phyloP scores from a whole-genome alignment of 352 stramenopile genomes.

The Phytophthora idaei region DNA sequence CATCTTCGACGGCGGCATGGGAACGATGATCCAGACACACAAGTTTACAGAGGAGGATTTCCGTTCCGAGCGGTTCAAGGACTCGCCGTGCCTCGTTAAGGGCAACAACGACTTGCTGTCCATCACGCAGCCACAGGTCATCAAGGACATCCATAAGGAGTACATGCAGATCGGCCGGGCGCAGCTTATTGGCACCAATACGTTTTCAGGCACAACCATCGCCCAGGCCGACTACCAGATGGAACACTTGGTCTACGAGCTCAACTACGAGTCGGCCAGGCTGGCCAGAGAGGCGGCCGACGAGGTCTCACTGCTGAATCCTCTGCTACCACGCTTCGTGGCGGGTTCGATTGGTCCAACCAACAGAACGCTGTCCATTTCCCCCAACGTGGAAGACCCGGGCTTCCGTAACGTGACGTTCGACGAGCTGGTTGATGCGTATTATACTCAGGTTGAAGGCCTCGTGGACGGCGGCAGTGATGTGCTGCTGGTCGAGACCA shows the following conservation, averaged over 20 bases:
- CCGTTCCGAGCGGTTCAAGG: conserved; percentile 93
- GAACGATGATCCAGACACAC: conserved; percentile 97
- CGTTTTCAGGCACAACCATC: conserved; percentile 96
- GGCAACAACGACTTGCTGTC: conserved; percentile 98
- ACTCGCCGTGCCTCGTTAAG: conserved; percentile 93
- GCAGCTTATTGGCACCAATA: conserved; percentile 97
- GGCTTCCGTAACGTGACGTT: conserved; percentile 96
- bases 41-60: conserved; percentile 96
- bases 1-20: conserved; percentile 98
- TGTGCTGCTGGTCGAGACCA: conserved; percentile 97
- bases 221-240: conserved; percentile 97
- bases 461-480: conserved; percentile 96
- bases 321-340: conserved; percentile 94
- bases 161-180: conserved; percentile 94
- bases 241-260: conserved; percentile 95
- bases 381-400: conserved; percentile 95
- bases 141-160: conserved; percentile 94
- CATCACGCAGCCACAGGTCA: conserved; percentile 95
- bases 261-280: conserved; percentile 94
- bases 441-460: conserved; percentile 95
- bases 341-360: conserved; percentile 96
- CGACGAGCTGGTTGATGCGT: conserved; percentile 96
- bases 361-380: conserved; percentile 96
- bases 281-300: conserved; percentile 93
- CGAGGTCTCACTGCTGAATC: conserved; percentile 92